Conservation (phyloP, 345 rosid species). For the Populus simonii region DNA sequence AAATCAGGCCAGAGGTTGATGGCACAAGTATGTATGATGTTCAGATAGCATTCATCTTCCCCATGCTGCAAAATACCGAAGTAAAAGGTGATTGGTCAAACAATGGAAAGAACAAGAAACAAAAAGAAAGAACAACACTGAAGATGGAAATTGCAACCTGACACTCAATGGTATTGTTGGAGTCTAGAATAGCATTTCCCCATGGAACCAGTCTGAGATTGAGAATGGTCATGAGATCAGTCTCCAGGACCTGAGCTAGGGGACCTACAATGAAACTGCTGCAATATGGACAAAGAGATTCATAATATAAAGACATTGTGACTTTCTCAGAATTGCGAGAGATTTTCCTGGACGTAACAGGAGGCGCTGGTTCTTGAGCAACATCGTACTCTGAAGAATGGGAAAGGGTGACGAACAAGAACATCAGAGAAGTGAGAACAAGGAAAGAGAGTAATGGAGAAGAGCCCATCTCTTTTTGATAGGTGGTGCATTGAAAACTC, state of each 20-base stretch:
- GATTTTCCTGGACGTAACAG: not conserved
- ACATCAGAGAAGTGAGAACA: constrained; percentile 13
- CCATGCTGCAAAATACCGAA: not conserved
- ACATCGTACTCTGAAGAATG: not conserved
- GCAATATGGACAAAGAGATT: constrained; percentile 47
- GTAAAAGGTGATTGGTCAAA: not conserved
- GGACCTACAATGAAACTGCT: constrained; percentile 34
- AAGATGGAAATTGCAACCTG: constrained; percentile 27
- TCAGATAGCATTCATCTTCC: not conserved
- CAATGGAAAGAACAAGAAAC: not conserved
- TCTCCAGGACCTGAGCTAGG: constrained; percentile 25
- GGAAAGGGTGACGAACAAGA: constrained; percentile 12
- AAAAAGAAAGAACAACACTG: not conserved
- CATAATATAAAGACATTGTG: constrained; percentile 32
- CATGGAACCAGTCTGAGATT: constrained; percentile 52
- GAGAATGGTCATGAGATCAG: constrained; percentile 33
- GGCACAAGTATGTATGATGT: not conserved
- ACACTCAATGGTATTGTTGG: constrained; percentile 33
- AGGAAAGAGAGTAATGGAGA: constrained; percentile 1
- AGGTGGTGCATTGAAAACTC: not conserved
- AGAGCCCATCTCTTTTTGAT: constrained; percentile 19
- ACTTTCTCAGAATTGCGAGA: constrained; percentile 2
- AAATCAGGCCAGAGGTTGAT: constrained; percentile 2
- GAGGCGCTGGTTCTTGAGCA: not conserved
- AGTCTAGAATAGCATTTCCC: constrained; percentile 39